Evolutionary conservation across 495 filamentous ascomycete species (phyloP), one percentile per base, ranked within the genome.

Genomic region (Melanomma pulvis-pyrius): DNA sequence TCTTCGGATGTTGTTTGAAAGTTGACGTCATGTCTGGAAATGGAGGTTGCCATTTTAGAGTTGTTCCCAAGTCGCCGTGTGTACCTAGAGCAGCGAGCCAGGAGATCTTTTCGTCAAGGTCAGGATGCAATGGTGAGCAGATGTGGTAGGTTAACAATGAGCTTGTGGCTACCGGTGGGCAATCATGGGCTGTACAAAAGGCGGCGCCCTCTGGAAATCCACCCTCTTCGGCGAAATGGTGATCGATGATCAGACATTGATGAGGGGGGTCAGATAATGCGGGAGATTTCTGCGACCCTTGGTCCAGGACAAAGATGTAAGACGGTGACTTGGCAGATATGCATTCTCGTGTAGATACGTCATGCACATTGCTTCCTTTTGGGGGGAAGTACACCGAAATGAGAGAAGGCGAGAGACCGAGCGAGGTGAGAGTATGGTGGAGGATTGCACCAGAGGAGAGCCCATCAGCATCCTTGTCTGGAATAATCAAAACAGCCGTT

Each of bases 391-490:
- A 82, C 13, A 81, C 79, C 6, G 78, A 68, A 39, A 87, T 81
- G n/a, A 78, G 71, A 32, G 73, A 52, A 1, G 74, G 66, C 26
- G 77, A 70, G 19, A 84, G 73, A 4, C 83, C 84, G 32, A 88
- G 78, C 6, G 79, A 61, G 2, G 78, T 63, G 7, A 88, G 79
- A 0, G 84, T 85, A 63, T 79, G 80, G 54, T 81, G 74, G 13
- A 88, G 67, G 22, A 87, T 86, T 0, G 81, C 82, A 1, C 86
- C 86, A 1, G 86, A 80, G 41, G 79, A 78, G 17, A 88, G 75
- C 5, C 86, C 86, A 73, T 88, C 86, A 22, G 83, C 82, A 71
- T 87, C 86, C 64, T 86, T 87, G 71, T 87, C 86, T 4, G 86
- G 86, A 1, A 84, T 77, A 25, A 88, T 80, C 47, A 87, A 74